Evolutionary conservation across 495 filamentous ascomycete species (phyloP), one percentile per base, ranked within the genome.

Genomic region (Trichoderma erinaceum): DNA sequence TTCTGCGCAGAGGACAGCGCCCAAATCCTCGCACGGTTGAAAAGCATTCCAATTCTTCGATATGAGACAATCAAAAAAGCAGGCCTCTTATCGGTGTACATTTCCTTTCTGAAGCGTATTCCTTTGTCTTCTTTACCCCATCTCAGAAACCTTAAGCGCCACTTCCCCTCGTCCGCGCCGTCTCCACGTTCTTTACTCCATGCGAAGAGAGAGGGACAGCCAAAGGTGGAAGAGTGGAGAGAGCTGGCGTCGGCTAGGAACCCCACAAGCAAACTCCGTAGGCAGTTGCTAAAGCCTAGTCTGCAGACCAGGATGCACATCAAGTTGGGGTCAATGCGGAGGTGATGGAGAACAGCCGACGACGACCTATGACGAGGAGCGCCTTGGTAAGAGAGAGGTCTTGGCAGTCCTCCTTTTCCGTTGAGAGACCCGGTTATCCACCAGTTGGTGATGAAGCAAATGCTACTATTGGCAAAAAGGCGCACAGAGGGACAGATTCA

Each of bases 311-410:
- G 27, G 27, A 32, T 61, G 56, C 23, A 61, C 56, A 61, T 61
- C 56, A 61, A 25, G 29, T 61, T 61, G 56, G 56, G 23, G 23
- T 61, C 56, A 29, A 32, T 23, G 27, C 27, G 56, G 56, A 61
- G 56, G 8, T 32, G 25, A 61, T 61, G 56, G 56, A 61, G 56
- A 61, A 61, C 27, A 32, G 56, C 56, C 56, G 27, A 61, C 56
- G 11, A 27, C 52, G 4, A 18, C 25, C 10, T 61, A 61, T 61
- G 56, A 61, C 56, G 56, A 48, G n/a, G 56, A 61, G 23, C 23
- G 56, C 27, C 56, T 29, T 11, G 23, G 50, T 21, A 12, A 23
- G 11, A 23, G 2, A 2, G 10, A 13, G 56, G 8, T 23, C 8
- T 11, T 23, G 48, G 48, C 48, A 21, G 48, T n/a, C 16, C 18